Evolutionary conservation across 164 flowering plant species (phyloP).

Genomic region (Chimonanthus praecox): DNA sequence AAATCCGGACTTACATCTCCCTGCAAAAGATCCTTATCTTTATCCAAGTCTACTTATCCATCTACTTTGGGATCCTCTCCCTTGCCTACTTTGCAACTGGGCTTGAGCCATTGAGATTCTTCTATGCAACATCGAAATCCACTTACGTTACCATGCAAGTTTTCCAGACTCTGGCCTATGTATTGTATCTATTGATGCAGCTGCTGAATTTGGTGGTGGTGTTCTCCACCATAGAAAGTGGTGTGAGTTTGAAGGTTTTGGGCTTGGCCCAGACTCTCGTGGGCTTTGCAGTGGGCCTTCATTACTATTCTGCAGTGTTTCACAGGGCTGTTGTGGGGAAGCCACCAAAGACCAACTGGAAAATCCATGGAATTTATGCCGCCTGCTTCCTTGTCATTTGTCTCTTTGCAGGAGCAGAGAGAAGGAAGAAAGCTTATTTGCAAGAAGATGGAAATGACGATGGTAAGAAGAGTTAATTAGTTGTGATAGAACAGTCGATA

Average conservation of each 20-base stretch:
- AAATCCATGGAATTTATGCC: slow-evolving; percentile 79
- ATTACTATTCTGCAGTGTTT: slow-evolving; percentile 78
- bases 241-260: slow-evolving; percentile 48
- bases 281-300: slow-evolving; percentile 76
- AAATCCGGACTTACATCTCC: slow-evolving; percentile 70
- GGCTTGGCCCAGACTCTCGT: slow-evolving; percentile 78
- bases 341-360: slow-evolving; percentile 88
- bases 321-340: slow-evolving; percentile 69
- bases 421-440: slow-evolving; percentile 87
- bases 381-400: slow-evolving; percentile 72
- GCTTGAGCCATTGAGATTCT: slow-evolving; percentile 70
- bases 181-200: slow-evolving; percentile 61
- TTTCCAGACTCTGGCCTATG: slow-evolving; percentile 73
- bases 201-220: slow-evolving; percentile 72
- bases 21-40: slow-evolving; percentile 73
- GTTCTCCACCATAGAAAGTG: slow-evolving; percentile 52
- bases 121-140: slow-evolving; percentile 66
- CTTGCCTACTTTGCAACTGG: slow-evolving; percentile 58
- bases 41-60: slow-evolving; percentile 71
- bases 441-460: slow-evolving; percentile 79
- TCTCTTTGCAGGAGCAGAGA: slow-evolving; percentile 49
- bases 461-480: slow-evolving; percentile 58
- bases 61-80: slow-evolving; percentile 84
- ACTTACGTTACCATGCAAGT: slow-evolving; percentile 72
- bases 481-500: too few relatives aligned